Evolutionary conservation across 352 stramenopile species (phyloP), one percentile per base, ranked within the genome.

Genomic region (Globisporangium recalcitrans): DNA sequence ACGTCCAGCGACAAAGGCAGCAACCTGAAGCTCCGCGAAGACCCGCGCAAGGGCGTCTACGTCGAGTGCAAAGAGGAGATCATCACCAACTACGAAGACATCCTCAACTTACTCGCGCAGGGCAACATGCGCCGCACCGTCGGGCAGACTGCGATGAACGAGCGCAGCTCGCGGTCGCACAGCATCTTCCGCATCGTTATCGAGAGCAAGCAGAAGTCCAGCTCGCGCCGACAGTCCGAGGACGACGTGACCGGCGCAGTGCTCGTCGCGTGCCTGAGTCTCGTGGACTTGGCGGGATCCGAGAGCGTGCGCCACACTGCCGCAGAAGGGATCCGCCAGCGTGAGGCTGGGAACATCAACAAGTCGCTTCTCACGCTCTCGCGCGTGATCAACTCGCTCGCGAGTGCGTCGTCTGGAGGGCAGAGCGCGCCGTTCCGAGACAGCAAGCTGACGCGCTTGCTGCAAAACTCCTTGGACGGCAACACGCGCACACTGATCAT

Each of bases 211-310:
- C n/a, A 84, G 26, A 90, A 90, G 61, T 56, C 64, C 0, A 55
- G 57, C 22, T 72, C 70, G 2, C 70, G 80, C 3, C 66, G 82
- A 26, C 69, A 75, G 44, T 88, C 77, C 0, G 80, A 94, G 48
- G 84, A 92, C 51, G 81, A 84, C 59, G 76, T 85, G 63, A 75
- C 85, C 55, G 82, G 87, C 38, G 80, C 88, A 16, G 88, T 98
- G 34, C 74, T 97, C 31, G 91, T 99, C 7, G 97, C 92, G 3
- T 97, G 90, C 27, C 76, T 99, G 6, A 99, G 97, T 60, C 81
- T 99, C 40, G 97, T 99, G 29, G 97, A 99, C 76, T 82, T 99
- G 3, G 97, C 97, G 1, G 97, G 97, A 16, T 98, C 90, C 2
- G 97, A 99, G 73, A 98, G 94, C 75, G 84, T 98, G 58, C 80